Evolutionary conservation across 257 asterid species (phyloP).

Genomic region (Solanum chiquidenum): DNA sequence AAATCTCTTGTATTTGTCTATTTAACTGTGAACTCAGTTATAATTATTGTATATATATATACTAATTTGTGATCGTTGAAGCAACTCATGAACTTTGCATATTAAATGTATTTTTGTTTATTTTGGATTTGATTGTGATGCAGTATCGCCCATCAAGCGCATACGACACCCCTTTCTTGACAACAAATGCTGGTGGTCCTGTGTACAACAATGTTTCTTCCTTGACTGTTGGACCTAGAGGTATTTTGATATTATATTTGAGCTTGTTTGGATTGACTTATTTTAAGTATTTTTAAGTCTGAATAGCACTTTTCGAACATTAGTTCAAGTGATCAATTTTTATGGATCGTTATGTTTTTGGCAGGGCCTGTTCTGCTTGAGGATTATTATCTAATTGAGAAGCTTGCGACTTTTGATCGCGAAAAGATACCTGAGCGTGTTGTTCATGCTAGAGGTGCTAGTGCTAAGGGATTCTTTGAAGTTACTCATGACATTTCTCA

Average conservation of each 20-base stretch:
- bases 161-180: background rate
- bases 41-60: background rate
- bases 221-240: constrained; percentile 7
- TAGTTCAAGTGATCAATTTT: background rate
- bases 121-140: background rate
- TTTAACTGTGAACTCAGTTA: background rate
- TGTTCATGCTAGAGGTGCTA: constrained; percentile 21
- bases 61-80: background rate
- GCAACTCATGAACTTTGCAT: background rate
- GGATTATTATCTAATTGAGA: constrained; percentile 15
- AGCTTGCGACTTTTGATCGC: constrained; percentile 11
- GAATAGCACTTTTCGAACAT: background rate
- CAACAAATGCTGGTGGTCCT: constrained; percentile 8
- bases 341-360: background rate
- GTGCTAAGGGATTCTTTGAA: constrained; percentile 21
- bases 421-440: constrained; percentile 19
- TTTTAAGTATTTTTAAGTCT: background rate
- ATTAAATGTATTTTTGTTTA: background rate
- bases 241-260: background rate
- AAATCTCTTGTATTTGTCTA: background rate
- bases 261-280: background rate
- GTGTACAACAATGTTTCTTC: background rate
- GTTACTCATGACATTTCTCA: constrained; percentile 11
- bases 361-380: constrained; percentile 19
- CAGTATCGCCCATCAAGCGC: constrained; percentile 6